phyloP scores from a whole-genome alignment of 495 filamentous ascomycete genomes.

The Bacidia rubella region DNA sequence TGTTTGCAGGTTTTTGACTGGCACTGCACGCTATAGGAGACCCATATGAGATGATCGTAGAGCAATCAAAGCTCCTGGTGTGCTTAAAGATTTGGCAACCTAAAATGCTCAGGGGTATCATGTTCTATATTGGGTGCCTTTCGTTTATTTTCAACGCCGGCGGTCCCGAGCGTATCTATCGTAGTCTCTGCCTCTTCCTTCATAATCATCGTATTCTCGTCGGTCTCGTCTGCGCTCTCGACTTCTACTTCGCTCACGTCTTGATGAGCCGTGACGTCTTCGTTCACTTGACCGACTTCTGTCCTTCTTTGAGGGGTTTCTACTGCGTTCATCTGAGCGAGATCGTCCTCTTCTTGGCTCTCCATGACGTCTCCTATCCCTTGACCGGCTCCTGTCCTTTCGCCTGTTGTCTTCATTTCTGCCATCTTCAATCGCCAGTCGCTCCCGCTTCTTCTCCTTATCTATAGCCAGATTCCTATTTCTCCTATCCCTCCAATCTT shows the following conservation, averaged over 20 bases:
- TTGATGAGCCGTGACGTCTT: slow-evolving; percentile 15
- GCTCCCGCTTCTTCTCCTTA: slow-evolving; percentile 26
- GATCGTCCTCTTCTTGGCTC: slow-evolving; percentile 19
- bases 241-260: slow-evolving; percentile 20
- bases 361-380: slow-evolving; percentile 9
- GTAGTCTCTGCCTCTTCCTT: background rate
- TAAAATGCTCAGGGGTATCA: no score
- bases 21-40: no score
- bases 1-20: no score
- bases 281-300: slow-evolving; percentile 12
- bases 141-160: no score
- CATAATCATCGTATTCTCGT: slow-evolving; percentile 1
- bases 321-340: slow-evolving; percentile 19
- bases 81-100: no score
- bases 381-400: slow-evolving; percentile 24
- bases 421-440: slow-evolving; percentile 23
- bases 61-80: no score
- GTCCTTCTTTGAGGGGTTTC: slow-evolving; percentile 12
- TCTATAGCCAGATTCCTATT: slow-evolving; percentile 32
- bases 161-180: background rate
- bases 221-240: slow-evolving; percentile 19
- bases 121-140: no score
- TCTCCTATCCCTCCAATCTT: slow-evolving; percentile 35
- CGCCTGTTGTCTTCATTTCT: slow-evolving; percentile 20
- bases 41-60: no score